phyloP scores from a whole-genome alignment of 2,329 filamentous ascomycete genomes.

The Lasiodiplodia theobromae region DNA sequence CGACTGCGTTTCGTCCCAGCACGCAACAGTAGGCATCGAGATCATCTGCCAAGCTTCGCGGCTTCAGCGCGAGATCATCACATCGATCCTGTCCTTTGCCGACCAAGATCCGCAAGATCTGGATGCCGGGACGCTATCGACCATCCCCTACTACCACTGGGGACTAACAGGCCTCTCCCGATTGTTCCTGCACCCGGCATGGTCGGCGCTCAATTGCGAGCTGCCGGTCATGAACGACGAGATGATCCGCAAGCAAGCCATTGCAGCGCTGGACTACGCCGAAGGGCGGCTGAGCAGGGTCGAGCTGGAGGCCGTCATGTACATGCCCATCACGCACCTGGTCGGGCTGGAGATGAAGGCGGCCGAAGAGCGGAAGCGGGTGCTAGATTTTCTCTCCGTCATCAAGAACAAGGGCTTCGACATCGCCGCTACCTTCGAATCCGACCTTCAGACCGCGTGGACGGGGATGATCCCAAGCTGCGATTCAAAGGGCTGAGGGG shows the following conservation, averaged over 20 bases:
- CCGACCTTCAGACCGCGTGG: conserved; percentile 21
- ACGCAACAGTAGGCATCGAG: conserved; percentile 25
- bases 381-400: conserved; percentile 18
- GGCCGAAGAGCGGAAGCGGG: conserved; percentile 22
- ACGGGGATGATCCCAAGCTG: neutral
- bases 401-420: conserved; percentile 29
- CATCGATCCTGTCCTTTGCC: conserved; percentile 19
- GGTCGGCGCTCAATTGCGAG: conserved; percentile 24
- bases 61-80: conserved; percentile 27
- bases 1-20: neutral
- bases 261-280: conserved; percentile 22
- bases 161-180: conserved; percentile 23
- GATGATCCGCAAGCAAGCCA: conserved; percentile 28
- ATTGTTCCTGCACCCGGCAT: conserved; percentile 25
- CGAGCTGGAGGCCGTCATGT: conserved; percentile 24
- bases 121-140: conserved; percentile 2
- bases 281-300: conserved; percentile 23
- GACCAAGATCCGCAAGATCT: neutral
- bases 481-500: neutral
- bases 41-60: conserved; percentile 25
- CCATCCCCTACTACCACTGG: conserved; percentile 29
- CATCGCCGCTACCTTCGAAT: conserved; percentile 12
- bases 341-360: conserved; percentile 28
- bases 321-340: conserved; percentile 23
- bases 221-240: conserved; percentile 24